A percentile compares a stretch with the other conserved stretches of the same genome.
phyloP scores from a whole-genome alignment of 176 grass and related monocot genomes.

The Carex parvula region DNA sequence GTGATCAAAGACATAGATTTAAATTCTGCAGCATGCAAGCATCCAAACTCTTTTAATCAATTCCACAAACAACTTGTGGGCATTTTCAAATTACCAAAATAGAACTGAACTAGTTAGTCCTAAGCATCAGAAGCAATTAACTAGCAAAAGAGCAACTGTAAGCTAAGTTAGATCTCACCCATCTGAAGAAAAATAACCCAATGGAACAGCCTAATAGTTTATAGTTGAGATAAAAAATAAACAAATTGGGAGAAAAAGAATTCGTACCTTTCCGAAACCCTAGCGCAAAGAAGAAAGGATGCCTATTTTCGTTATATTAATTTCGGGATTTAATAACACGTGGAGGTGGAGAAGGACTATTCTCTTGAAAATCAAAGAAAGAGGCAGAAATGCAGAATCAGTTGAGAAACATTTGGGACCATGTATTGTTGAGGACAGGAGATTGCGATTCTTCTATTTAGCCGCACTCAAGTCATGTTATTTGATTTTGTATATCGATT shows the following conservation, averaged over 20 bases:
- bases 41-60: constrained; percentile 2
- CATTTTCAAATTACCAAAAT: constrained; percentile 11
- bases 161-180: neutral
- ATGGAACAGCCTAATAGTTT: neutral
- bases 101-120: neutral
- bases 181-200: neutral
- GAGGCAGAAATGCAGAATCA: neutral
- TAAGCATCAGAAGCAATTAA: neutral
- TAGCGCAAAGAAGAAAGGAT: neutral
- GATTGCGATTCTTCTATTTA: neutral
- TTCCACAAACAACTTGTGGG: constrained; percentile 13
- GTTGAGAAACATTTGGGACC: neutral
- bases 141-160: neutral
- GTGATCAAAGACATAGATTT: neutral
- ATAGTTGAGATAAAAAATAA: neutral
- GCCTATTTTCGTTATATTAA: neutral
- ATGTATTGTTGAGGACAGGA: neutral
- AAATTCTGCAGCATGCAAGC: neutral
- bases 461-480: neutral
- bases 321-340: neutral
- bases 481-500: neutral
- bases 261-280: neutral
- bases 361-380: neutral
- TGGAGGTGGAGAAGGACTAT: neutral
- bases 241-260: neutral